Evolutionary conservation across 768 basidiomycete genomes (phyloP), one percentile per base, ranked within the genome.

Genomic region (Polyporus arcularius): DNA sequence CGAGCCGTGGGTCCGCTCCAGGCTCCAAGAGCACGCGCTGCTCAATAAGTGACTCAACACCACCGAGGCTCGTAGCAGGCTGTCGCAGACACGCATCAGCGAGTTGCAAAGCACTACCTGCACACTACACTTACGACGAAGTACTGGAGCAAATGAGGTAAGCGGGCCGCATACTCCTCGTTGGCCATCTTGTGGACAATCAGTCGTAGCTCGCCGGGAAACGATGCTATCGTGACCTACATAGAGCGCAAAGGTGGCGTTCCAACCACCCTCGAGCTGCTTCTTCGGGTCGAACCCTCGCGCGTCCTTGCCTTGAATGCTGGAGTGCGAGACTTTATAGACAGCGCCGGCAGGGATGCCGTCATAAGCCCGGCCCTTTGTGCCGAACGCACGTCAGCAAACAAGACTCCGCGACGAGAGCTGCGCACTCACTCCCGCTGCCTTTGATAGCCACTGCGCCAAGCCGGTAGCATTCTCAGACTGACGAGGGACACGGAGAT

Each of bases 21-120:
- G 85, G 79, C 70, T 93, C 90, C 26, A 79, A 81, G 35, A 79
- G 78, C 39, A 77, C 47, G 16, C 92, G 85, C 40, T 91, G 88
- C 74, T 96, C 94, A 30, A 86, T 84, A 51, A 94, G 80, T 9
- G 88, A 89, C 70, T 96, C 94, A 4, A 94, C 91, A 15, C 93
- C 90, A 18, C 94, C 94, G 7, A 95, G 81, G 61, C 89, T 92
- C 12, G 92, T 94, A 4, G 93, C 92, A 53, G 89, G 81, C 90
- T 94, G 43, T 35, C 14, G 26, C 32, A 42, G 35, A n/a, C 21
- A 26, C 21, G 21, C 21, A 26, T 26, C 21, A 26, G 21, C 21
- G n/a, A 26, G 21, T 26, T 26, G 21, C 1, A 26, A 26, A 26
- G 21, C 21, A 26, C 1, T 26, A 26, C 21, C 35, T 11, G 15